Base-by-base conservation (phyloP, 2,329 filamentous ascomycete species). In the Monilinia laxa region DNA sequence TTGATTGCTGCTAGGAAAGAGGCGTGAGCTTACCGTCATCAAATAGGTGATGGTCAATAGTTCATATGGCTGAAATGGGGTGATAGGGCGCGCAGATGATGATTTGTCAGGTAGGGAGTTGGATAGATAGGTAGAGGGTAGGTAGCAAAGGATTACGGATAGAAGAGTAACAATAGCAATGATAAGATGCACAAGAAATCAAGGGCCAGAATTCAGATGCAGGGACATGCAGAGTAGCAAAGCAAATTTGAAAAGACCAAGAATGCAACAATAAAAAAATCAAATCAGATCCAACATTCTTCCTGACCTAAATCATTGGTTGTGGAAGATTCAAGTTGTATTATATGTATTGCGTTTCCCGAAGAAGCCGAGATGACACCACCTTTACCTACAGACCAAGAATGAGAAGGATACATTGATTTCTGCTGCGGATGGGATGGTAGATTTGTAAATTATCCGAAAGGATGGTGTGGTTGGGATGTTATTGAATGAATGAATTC, bases 291-390 rank as follows among this genome's bases (percentile, higher is more conserved):
- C 9, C 20, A 35, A 35, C 57, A 35, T 59, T 59, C 57, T 35
- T 35, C 12, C 57, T 35, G 42, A 10, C n/a, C 23, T 25, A 35
- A 23, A 31, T 59, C 7, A 35, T 59, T 59, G 57, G 42, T 16
- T 49, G 12, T 49, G 20, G 6, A 59, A 35, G 42, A 23, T 28
- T 35, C 28, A 49, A 18, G 42, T 49, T 20, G 31, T 35, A 35
- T 35, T 35, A 35, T 35, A 35, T 35, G 57, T 59, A 35, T 59
- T 59, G 57, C 47, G 25, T 59, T 23, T 49, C 42, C 57, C 57
- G 42, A 31, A 47, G 57, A 47, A 58, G 25, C 42, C 57, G 57
- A n/a, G 25, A 59, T 59, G 40, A 18, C 40, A 59, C 31, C 31
- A 35, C 31, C 5, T 23, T 25, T 38, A 58, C 25, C 40, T 42